Conservation (phyloP, 2,329 filamentous ascomycete species). For the Endothia cerciana region DNA sequence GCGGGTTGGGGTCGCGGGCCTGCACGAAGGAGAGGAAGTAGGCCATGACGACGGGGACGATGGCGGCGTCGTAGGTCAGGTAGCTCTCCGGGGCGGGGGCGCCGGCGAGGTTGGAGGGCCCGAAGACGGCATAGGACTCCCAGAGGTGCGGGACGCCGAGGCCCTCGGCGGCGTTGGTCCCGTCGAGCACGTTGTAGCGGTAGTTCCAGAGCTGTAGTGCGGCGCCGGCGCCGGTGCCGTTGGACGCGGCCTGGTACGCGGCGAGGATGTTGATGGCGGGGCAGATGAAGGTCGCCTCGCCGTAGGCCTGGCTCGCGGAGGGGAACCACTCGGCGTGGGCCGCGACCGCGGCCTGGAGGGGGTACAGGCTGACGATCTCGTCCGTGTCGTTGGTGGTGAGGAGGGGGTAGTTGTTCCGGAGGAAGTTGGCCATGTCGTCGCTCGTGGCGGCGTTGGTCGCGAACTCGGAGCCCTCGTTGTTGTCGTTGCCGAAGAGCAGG, state of each 20-base stretch:
- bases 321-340: constrained; percentile 50
- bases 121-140: constrained; percentile 54
- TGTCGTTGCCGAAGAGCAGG: constrained; percentile 52
- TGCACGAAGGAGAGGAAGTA: constrained; percentile 56
- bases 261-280: constrained; percentile 46
- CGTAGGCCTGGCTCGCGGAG: constrained; percentile 46
- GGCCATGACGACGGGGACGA: constrained; percentile 52
- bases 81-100: constrained; percentile 43
- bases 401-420: constrained; percentile 52
- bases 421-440: constrained; percentile 43
- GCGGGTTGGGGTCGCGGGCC: constrained; percentile 48
- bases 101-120: constrained; percentile 43
- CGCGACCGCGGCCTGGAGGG: constrained; percentile 41
- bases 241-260: constrained; percentile 34
- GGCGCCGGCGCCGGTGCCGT: not conserved
- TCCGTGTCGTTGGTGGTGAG: constrained; percentile 43
- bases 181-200: constrained; percentile 53
- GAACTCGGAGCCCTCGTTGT: constrained; percentile 53
- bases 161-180: constrained; percentile 40
- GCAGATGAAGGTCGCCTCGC: constrained; percentile 51
- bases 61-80: constrained; percentile 46
- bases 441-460: constrained; percentile 42
- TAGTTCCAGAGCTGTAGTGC: constrained; percentile 52
- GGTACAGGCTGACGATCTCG: constrained; percentile 45
- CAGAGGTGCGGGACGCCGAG: constrained; percentile 54